These are phyloP conservation scores for Arctium minus DNA, from an alignment of 129 eudicot genomes.

Conservation along the genomic window DNA sequence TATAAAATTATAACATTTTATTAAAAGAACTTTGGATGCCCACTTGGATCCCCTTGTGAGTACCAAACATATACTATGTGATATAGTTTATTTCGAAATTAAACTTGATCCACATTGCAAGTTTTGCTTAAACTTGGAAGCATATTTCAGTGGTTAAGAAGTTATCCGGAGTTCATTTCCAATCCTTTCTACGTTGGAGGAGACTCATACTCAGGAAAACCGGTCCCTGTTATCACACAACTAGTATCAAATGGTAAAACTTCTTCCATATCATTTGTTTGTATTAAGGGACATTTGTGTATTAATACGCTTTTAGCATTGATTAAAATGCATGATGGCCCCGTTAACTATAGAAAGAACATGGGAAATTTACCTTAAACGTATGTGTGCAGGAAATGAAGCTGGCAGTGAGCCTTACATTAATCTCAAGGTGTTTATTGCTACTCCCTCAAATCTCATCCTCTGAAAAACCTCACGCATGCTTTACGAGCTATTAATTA, in stretches of 20 bases:
- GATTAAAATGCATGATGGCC: neutral
- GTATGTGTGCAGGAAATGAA: slow-evolving; percentile 32
- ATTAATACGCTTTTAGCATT: neutral
- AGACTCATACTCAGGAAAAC: slow-evolving; percentile 42
- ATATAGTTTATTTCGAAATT: too few relatives aligned
- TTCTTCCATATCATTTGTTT: neutral
- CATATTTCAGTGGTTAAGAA: slow-evolving; percentile 36
- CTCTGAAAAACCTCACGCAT: neutral
- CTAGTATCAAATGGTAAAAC: slow-evolving; percentile 27
- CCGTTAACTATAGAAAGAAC: neutral
- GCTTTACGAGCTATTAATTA: neutral
- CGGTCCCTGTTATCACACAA: slow-evolving; percentile 27
- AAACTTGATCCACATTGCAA: neutral
- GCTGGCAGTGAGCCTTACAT: slow-evolving; percentile 23
- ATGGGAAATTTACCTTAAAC: neutral
- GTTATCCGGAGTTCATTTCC: slow-evolving; percentile 32
- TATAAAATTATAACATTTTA: too few relatives aligned
- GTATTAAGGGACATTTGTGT: neutral
- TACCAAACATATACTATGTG: too few relatives aligned
- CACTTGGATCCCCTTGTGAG: too few relatives aligned
- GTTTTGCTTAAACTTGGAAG: neutral
- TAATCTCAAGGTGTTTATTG: slow-evolving; percentile 35
- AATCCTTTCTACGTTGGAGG: slow-evolving; percentile 52
- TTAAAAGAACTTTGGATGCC: too few relatives aligned
- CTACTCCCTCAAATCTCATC: neutral